Evolutionary conservation across 768 basidiomycete species (phyloP).

Genomic region (Heimioporus sp.): DNA sequence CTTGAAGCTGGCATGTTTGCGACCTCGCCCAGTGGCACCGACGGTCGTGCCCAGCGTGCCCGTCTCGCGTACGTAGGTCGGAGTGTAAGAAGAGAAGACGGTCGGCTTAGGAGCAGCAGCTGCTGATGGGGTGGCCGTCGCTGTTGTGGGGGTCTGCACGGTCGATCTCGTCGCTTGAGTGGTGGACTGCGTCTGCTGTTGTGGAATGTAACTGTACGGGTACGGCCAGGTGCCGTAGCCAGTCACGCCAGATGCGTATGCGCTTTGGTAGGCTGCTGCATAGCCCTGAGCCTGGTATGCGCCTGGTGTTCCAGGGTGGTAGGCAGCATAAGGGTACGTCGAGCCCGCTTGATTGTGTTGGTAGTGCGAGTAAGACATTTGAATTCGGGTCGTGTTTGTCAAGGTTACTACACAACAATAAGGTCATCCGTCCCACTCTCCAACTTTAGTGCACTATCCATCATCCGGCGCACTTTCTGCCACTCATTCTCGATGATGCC

Average conservation of each 20-base stretch:
- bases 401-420: not conserved
- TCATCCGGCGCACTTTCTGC: slow-evolving; percentile 67
- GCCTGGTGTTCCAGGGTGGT: slow-evolving; percentile 47
- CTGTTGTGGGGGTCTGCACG: slow-evolving; percentile 27
- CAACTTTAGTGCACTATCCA: slow-evolving; percentile 68
- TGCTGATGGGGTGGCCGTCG: slow-evolving; percentile 31
- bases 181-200: slow-evolving; percentile 30
- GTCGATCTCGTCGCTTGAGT: slow-evolving; percentile 29
- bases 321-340: slow-evolving; percentile 66
- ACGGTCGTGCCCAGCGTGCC: slow-evolving; percentile 34
- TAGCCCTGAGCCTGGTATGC: slow-evolving; percentile 51
- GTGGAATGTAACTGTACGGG: slow-evolving; percentile 58
- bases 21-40: slow-evolving; percentile 45
- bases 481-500: slow-evolving; percentile 67
- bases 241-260: slow-evolving; percentile 64
- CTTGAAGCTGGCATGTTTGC: slow-evolving; percentile 67
- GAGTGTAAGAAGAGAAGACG: slow-evolving; percentile 57
- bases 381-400: not conserved
- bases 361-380: slow-evolving; percentile 37
- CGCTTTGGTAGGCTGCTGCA: slow-evolving; percentile 39
- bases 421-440: slow-evolving; percentile 50
- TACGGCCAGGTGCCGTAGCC: slow-evolving; percentile 72
- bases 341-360: slow-evolving; percentile 43
- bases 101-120: slow-evolving; percentile 37
- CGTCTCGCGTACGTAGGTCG: slow-evolving; percentile 50